Base-by-base conservation (phyloP, 768 basidiomycete genomes). In the Aureoboletus auriporus region DNA sequence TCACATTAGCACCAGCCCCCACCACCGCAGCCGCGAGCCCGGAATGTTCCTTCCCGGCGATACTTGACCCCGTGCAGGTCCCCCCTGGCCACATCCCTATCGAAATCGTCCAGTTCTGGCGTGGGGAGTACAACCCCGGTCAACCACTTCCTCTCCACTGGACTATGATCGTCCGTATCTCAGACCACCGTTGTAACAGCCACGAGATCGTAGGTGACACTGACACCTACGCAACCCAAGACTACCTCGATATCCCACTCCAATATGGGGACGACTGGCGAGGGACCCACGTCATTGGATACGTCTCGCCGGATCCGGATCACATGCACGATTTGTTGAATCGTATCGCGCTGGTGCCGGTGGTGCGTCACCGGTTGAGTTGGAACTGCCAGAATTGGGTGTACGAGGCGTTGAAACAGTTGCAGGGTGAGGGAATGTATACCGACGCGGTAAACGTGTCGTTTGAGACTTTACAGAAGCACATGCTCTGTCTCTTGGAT, bases 321-420 rank as follows among this genome's bases (percentile, higher is more conserved):
- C 30, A 8, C 12, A 16, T 61, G 41, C 33, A 51, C 9, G n/a
- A 30, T 3, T 28, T 66, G 8, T 26, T 55, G 23, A 49, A 43
- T 6, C 45, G 34, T 0, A 49, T 65, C 17, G 57, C 55, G 4
- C 51, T 49, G 29, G 49, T 56, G 20, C 52, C 49, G 0, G 56
- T 68, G n/a, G 26, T 52, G 11, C 53, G 36, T 2, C 28, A 52
- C 2, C 51, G 52, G 8, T 41, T 44, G 48, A 43, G 28, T 13
- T 67, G 64, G 66, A 59, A 65, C 43, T 57, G 52, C 39, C 65
- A 66, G 40, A 60, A 54, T 10, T 65, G 63, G 65, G 65, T 65
- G 27, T 54, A 53, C n/a, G 64, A 66, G 0, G 50, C 37, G 38
- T 38, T 66, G 35, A 38, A 23, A 27, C 44, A 43, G 26, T 35